A percentile compares a stretch with the other conserved stretches of the same genome.
phyloP scores from a whole-genome alignment of 73 alveolate genomes.

The Urostyla sp. region DNA sequence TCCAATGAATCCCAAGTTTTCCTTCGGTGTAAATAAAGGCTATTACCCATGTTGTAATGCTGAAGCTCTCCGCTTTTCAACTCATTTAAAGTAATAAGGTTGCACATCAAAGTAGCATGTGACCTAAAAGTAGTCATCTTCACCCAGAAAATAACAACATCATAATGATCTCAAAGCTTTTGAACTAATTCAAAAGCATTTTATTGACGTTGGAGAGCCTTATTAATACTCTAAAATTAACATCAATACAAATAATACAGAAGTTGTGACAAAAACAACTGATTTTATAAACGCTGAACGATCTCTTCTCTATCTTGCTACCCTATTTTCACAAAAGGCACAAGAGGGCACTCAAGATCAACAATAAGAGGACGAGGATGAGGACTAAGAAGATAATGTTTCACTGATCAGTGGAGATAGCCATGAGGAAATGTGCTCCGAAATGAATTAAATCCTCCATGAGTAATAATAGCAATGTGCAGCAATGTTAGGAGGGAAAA shows the following conservation, averaged over 20 bases:
- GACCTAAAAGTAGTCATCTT: not conserved
- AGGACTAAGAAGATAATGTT: conserved; percentile 13
- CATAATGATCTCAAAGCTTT: not conserved
- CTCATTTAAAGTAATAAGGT: conserved; percentile 53
- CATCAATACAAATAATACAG: conserved; percentile 9
- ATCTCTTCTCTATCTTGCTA: conserved; percentile 26
- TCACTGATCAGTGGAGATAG: not conserved
- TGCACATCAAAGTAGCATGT: conserved; percentile 68
- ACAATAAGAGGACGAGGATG: conserved; percentile 36
- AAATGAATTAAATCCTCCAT: not conserved
- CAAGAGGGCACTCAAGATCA: not conserved
- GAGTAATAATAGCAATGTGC: conserved; percentile 18
- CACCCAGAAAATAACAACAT: not conserved
- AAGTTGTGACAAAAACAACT: conserved; percentile 8
- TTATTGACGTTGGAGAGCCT: conserved; percentile 42
- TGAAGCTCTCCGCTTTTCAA: conserved; percentile 70
- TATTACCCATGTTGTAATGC: conserved; percentile 70
- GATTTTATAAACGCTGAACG: conserved; percentile 38
- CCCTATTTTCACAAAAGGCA: not conserved
- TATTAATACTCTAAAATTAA: conserved; percentile 29
- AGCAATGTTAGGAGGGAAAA: conserved; percentile 1
- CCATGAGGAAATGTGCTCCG: conserved; percentile 21
- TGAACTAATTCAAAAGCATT: conserved; percentile 38
- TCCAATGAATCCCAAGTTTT: conserved; percentile 74
- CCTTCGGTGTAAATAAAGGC: conserved; percentile 68